Evolutionary conservation across 2,329 filamentous ascomycete genomes (phyloP), one percentile per base, ranked within the genome.

Genomic region (Monosporascus cannonballus): DNA sequence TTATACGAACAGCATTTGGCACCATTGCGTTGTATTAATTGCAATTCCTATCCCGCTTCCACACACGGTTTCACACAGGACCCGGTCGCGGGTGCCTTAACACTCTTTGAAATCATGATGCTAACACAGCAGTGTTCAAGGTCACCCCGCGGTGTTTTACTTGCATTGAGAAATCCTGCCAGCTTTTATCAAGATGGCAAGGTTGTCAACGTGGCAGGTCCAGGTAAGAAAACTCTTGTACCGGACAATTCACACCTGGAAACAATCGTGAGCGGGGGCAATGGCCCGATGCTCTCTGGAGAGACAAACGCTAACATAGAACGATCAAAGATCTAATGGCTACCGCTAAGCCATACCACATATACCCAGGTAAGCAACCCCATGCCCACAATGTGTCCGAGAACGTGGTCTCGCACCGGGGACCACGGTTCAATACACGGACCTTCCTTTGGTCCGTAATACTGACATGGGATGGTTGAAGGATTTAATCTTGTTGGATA

Each of bases 401-500:
- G 20, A 22, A 14, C 14, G 11, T 51, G 42, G 20, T 25, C 17
- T 42, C 48, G 15, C 18, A 41, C 34, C 15, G 5, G 48, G 9
- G 48, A 24, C 34, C 24, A 34, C 38, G 17, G 30, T 11, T 24
- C 25, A 17, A 30, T 22, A 7, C 4, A 39, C 20, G 39, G 11
- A 18, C 14, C 2, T 6, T 22, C 4, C 8, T 53, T 49, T 44
- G 30, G 15, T 49, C n/a, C n/a, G 2, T 24, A 39, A 34, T 47
- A 24, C 36, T 38, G 20, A 39, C 42, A 17, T 3, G 6, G 5
- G 30, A 34, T 11, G 18, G 44, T 47, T 50, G 24, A 27, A 36
- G 56, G 59, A 54, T 96, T 85, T 70, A 86, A 87, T 49, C 93
- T 96, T 64, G 91, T 96, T 61, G 90, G 87, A 42, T 97, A 97